Base-by-base conservation (phyloP, 129 eudicot species). In the Logfia minima region DNA sequence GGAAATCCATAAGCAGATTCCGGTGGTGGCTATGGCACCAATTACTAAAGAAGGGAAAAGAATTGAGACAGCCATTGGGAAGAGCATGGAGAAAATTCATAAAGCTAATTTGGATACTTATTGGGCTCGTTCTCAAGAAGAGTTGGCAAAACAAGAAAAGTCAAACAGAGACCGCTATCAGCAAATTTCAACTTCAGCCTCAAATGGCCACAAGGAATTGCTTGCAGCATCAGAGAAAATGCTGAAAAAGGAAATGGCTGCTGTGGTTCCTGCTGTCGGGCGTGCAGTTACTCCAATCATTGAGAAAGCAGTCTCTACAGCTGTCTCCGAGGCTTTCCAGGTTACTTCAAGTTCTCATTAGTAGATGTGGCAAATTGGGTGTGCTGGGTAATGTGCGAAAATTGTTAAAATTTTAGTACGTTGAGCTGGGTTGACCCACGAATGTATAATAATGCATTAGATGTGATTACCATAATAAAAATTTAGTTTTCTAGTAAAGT, bases 91-190 rank as follows among this genome's bases (percentile, higher is more conserved):
- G 83, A 95, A 91, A 82, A 74, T 80, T 74, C 78, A 29, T 16
- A 95, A 89, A 86, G 83, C 87, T 67, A 88, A 85, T 84, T 17
- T 79, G 37, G 99, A 95, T 88, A 88, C 91, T 82, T 75, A 85
- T 28, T 95, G 96, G 97, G 96, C 96, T 59, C 90, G 91, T 61
- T 63, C 87, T 29, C 99, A 83, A 78, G 99, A 95, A 77, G 99
- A 92, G 51, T 86, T 73, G 53, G 79, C 88, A 31, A 95, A 92
- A 79, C 90, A 84, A 65, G 99, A 95, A 24, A 95, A 89, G 86
- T 79, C 84, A 48, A 66, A 76, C 63, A 84, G 88, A 72, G 99
- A 95, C 18, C 90, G 89, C 21, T 66, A 81, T 56, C 97, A 89
- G 45, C 97, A 95, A 70, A 61, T 91, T 62, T 84, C 86, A 9